Evolutionary conservation across 306 rosid genomes (phyloP), one percentile per base, ranked within the genome.

Genomic region (Vigna nakashimae): DNA sequence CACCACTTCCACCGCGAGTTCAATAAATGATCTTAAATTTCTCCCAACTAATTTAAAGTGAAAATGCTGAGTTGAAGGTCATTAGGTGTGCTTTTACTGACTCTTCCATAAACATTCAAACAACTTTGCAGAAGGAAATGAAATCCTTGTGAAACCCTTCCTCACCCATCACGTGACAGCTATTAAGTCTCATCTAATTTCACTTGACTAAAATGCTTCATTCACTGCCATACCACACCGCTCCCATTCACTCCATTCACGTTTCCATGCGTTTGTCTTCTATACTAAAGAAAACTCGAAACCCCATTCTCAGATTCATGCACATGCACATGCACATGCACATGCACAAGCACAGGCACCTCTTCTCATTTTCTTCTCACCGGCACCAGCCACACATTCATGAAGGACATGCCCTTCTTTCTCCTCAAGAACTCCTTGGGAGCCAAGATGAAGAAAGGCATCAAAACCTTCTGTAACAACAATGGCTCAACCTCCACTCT

Each of bases 391-490:
- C 52, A 12, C 30, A 58, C 11, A 52, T 6, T 69, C 28, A 82
- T 86, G 87, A 86, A 88, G 79, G 89, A 89, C 64, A 83, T 89
- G 65, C 91, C 97, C 14, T 90, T 94, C 58, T 86, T 91, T 85
- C 85, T 87, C 43, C 85, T 94, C 82, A 91, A 90, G 73, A 94
- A 94, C 80, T 77, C 87, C 46, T 49, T 94, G 6, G 94, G 94
- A 71, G 89, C 90, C 80, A 91, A 87, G 83, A 92, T 91, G 96
- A 88, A 83, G 85, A 92, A 85, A 83, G 90, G 97, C 14, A 53
- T 94, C 65, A 84, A 92, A 85, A 90, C 85, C 55, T 89, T 92
- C 46, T 94, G 97, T 87, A 94, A 67, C 82, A 82, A 34, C 64
- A 72, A 82, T 4, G 80, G 75, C 0, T 82, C 86, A 59, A 82